phyloP scores from a whole-genome alignment of 208 protist species.

The Wallacemonas sp. region DNA sequence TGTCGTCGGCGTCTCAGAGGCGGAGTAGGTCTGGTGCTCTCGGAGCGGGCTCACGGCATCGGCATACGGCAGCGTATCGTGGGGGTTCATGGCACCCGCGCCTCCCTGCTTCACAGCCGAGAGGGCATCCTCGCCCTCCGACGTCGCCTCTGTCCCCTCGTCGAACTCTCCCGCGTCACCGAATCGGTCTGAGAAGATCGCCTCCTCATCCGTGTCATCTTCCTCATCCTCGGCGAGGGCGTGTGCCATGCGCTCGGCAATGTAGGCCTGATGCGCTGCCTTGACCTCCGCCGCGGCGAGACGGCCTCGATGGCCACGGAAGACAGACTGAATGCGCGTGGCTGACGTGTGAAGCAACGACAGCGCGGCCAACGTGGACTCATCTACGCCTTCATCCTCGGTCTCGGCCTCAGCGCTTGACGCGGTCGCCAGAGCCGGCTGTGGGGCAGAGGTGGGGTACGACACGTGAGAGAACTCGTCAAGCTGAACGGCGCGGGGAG shows the following conservation, averaged over 20 bases:
- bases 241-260: conserved; percentile 17
- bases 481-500: background rate
- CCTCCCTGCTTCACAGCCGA: too few species aligned
- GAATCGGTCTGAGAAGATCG: background rate
- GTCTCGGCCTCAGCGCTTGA: too few species aligned
- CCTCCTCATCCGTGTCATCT: conserved; percentile 5
- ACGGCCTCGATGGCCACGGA: conserved; percentile 52
- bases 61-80: conserved; percentile 9
- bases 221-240: conserved; percentile 20
- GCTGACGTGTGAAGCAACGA: conserved; percentile 47
- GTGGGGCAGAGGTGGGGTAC: background rate
- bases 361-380: conserved; percentile 29
- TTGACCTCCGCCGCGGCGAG: conserved; percentile 17
- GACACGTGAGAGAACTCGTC: background rate
- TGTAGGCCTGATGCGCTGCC: conserved; percentile 15
- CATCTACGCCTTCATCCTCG: too few species aligned
- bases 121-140: background rate
- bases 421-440: background rate
- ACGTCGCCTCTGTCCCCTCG: background rate
- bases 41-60: background rate
- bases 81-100: background rate
- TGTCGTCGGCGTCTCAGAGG: background rate
- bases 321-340: conserved; percentile 56
- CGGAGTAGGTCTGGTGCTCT: background rate
- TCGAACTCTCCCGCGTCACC: background rate